Base-by-base conservation (phyloP, 2,329 filamentous ascomycete genomes). In the Botrytis tulipae region DNA sequence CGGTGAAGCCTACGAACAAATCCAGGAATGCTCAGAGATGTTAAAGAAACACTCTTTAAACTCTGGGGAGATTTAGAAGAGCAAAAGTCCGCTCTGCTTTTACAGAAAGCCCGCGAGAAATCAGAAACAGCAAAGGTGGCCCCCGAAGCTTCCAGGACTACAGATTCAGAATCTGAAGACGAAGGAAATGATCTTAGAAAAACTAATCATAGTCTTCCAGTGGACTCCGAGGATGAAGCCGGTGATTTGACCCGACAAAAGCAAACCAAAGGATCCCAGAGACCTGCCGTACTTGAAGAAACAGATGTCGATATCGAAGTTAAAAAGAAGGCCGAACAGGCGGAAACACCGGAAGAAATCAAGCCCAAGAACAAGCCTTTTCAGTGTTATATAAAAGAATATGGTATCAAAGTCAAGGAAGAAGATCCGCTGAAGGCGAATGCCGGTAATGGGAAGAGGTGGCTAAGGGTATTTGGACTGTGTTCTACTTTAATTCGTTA, bases 1-100 rank as follows among this genome's bases (percentile, higher is more conserved):
- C 20, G 29, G 25, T 62, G 20, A 61, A 89, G 90, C 81, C 85
- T 97, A 48, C 86, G 86, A 32, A 80, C 82, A n/a, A 83, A 92
- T 62, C 77, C 82, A 3, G 70, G 81, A 0, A 79, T 83, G 1
- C 83, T 96, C 1, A 80, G 78, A 4, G 75, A 81, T 10, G 83
- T 98, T 7, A 87, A 89, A 69, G 89, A 97, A 77, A 90, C 88
- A 77, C 84, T 98, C 72, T 95, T 91, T 80, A 84, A 89, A 51
- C 85, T 98, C 1, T 98, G 95, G 95, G 95, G 95, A 1, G 89
- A 97, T 75, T 84, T 98, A 1, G 90, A 95, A 79, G 93, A 97
- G 80, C 81, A 84, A 66, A 93, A 92, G 80, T 78, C 79, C 3
- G 80, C 77, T n/a, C 78, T 81, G 3, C 76, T 81, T 68, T 32